Conservation (phyloP, 148 eudicot species). For the Spergularia bocconei region DNA sequence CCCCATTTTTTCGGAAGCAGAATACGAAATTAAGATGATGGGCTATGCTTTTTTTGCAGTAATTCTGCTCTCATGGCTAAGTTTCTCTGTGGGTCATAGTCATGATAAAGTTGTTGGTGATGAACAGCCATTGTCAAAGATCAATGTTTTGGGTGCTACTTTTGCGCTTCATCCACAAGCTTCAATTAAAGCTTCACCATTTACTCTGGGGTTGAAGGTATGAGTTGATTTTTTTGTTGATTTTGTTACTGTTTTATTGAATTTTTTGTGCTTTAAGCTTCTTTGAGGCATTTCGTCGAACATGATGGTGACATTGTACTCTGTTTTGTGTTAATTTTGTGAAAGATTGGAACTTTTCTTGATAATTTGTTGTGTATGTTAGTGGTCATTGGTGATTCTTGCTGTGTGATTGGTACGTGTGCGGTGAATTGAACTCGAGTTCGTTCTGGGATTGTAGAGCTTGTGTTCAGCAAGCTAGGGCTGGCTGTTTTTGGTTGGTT, state of each 20-base stretch:
- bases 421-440: no score
- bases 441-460: no score
- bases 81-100: conserved; percentile 9
- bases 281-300: conserved; percentile 19
- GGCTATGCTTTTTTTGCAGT: not conserved
- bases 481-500: no score
- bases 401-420: no score
- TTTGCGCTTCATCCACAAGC: conserved; percentile 23
- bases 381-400: no score
- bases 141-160: conserved; percentile 30
- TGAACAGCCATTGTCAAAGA: conserved; percentile 39
- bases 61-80: conserved; percentile 22
- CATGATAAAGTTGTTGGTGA: conserved; percentile 13
- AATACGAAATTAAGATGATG: conserved; percentile 9
- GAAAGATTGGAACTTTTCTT: no score
- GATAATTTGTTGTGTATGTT: no score
- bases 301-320: not conserved
- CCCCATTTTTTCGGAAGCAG: not conserved
- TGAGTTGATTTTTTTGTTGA: not conserved
- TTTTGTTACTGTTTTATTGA: no score
- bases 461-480: no score
- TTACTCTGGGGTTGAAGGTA: conserved; percentile 34
- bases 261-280: not conserved
- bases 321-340: no score
- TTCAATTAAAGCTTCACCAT: conserved; percentile 29